phyloP scores from a whole-genome alignment of 2,329 filamentous ascomycete species.

The Aureobasidium mangrovei region DNA sequence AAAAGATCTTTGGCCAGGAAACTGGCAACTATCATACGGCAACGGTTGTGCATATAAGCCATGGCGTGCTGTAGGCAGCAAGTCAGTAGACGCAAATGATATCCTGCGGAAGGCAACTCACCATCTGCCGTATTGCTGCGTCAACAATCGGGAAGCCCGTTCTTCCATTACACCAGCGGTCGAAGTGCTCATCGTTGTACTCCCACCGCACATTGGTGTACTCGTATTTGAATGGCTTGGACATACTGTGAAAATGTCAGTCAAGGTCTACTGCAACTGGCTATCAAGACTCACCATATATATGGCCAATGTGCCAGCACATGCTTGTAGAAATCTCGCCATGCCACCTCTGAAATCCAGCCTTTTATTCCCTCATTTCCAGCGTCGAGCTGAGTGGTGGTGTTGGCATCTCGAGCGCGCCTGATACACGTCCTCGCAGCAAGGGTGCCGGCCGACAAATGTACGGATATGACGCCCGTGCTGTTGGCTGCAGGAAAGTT shows the following conservation, averaged over 20 bases:
- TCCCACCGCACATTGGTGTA: constrained; percentile 79
- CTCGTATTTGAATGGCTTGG: constrained; percentile 72
- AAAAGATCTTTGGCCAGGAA: constrained; percentile 74
- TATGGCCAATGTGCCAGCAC: constrained; percentile 81
- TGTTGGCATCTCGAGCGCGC: constrained; percentile 54
- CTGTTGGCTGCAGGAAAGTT: constrained; percentile 55
- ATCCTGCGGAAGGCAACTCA: background rate
- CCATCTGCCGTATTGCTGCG: constrained; percentile 72
- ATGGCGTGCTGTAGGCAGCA: constrained; percentile 33
- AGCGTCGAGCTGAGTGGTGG: constrained; percentile 53
- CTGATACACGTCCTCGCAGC: constrained; percentile 59
- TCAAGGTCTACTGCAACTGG: too few relatives aligned
- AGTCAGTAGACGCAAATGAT: background rate
- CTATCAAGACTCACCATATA: constrained; percentile 38
- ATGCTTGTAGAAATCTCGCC: constrained; percentile 83
- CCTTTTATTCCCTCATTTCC: constrained; percentile 56
- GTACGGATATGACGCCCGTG: constrained; percentile 64
- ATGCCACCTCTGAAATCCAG: constrained; percentile 78
- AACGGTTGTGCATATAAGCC: constrained; percentile 78
- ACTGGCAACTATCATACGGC: constrained; percentile 74
- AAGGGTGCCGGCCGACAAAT: constrained; percentile 60
- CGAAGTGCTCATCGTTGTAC: constrained; percentile 59
- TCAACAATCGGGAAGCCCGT: constrained; percentile 81
- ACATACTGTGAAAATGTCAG: constrained; percentile 40
- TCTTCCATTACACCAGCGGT: constrained; percentile 62